phyloP scores from a whole-genome alignment of 1,284 basidiomycete species.

The Xerocomus amazonicus region DNA sequence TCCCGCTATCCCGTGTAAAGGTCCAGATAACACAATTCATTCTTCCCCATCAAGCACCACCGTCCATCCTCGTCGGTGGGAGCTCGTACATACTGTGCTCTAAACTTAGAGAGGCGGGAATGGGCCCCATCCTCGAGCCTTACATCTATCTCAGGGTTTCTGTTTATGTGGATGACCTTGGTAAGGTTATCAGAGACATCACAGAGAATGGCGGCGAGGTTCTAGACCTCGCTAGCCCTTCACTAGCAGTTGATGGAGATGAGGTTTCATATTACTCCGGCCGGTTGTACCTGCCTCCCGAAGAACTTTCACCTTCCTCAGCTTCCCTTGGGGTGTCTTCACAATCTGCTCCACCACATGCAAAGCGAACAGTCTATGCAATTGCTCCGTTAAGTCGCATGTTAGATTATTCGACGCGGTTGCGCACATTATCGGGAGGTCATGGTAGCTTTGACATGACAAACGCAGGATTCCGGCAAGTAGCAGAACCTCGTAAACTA shows the following conservation, averaged over 20 bases:
- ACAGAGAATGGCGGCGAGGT: conserved; percentile 75
- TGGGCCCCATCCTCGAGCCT: conserved; percentile 72
- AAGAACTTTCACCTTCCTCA: conserved; percentile 66
- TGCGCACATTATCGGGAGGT: conserved; percentile 80
- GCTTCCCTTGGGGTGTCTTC: conserved; percentile 34
- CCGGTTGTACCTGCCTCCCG: conserved; percentile 70
- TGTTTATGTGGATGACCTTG: conserved; percentile 61
- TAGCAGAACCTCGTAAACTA: conserved; percentile 52
- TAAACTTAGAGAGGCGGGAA: conserved; percentile 53
- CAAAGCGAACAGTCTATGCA: conserved; percentile 63
- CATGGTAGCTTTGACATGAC: conserved; percentile 79
- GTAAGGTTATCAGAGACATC: conserved; percentile 72
- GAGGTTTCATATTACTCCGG: conserved; percentile 50
- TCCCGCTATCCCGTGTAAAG: conserved; percentile 61
- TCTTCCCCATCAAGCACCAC: conserved; percentile 40
- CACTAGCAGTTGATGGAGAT: conserved; percentile 42
- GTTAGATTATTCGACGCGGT: conserved; percentile 74
- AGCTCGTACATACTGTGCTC: conserved; percentile 60
- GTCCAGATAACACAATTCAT: conserved; percentile 49
- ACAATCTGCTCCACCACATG: conserved; percentile 33
- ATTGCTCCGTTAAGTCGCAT: conserved; percentile 75
- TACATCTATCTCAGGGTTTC: conserved; percentile 64
- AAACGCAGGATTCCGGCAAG: conserved; percentile 69
- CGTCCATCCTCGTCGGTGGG: conserved; percentile 61
- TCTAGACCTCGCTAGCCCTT: conserved; percentile 50